These are phyloP conservation scores for Panellus pusillus DNA, from an alignment of 768 basidiomycete genomes.

Conservation along the genomic window DNA sequence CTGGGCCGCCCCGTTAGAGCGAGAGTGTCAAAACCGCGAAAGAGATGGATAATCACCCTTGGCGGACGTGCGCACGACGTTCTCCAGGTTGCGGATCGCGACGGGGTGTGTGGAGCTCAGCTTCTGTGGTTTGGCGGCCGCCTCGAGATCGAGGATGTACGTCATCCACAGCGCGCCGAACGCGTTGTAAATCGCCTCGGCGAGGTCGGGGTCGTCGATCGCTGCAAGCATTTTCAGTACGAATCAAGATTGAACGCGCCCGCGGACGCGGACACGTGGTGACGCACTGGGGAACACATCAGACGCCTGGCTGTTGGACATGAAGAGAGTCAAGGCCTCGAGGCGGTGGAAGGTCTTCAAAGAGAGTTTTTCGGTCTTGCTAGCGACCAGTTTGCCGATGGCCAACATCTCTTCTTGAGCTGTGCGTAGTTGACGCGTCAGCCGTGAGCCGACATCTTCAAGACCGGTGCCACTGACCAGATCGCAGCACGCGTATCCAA, in stretches of 20 bases:
- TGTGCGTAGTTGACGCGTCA: background rate
- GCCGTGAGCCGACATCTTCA: background rate
- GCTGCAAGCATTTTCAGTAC: background rate
- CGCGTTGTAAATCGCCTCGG: slow-evolving; percentile 12
- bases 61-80: slow-evolving; percentile 12
- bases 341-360: slow-evolving; percentile 11
- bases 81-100: slow-evolving; percentile 14
- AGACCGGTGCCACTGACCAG: background rate
- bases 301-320: slow-evolving; percentile 11
- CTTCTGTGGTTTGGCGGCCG: slow-evolving; percentile 14
- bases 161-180: slow-evolving; percentile 18
- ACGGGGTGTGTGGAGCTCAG: slow-evolving; percentile 9
- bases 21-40: background rate
- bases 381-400: slow-evolving; percentile 9
- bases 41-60: slow-evolving; percentile 1
- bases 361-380: slow-evolving; percentile 6
- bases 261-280: too few relatives aligned
- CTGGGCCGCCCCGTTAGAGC: background rate
- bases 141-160: slow-evolving; percentile 13
- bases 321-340: slow-evolving; percentile 8
- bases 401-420: slow-evolving; percentile 16
- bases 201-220: slow-evolving; percentile 12
- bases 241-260: background rate
- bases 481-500: slow-evolving; percentile 17
- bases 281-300: slow-evolving; percentile 10